Percentiles rank a stretch among this genome's conserved stretches.
Conservation (phyloP, 1,284 basidiomycete species). For the Stygiomarasmius scandens region DNA sequence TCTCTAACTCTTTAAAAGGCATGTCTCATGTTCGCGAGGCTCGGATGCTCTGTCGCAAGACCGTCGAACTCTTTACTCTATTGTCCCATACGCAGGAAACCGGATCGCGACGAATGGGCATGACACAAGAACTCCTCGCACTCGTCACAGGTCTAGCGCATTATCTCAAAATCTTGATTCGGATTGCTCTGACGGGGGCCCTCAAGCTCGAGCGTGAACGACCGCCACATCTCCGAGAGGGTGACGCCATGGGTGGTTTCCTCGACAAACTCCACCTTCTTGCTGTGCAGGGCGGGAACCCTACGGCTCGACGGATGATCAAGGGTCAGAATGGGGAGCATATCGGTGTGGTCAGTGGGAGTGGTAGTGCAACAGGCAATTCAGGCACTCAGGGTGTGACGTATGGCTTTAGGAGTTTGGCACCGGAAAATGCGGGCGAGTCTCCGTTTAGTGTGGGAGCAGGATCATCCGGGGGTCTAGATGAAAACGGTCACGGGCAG, state of each 20-base stretch:
- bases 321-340: constrained; percentile 68
- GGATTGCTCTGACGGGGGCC: constrained; percentile 95
- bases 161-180: constrained; percentile 98
- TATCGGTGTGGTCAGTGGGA: constrained; percentile 27
- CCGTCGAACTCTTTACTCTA: constrained; percentile 97
- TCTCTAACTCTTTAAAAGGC: too few relatives aligned
- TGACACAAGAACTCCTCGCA: constrained; percentile 97
- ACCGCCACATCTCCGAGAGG: constrained; percentile 27
- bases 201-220: constrained; percentile 93
- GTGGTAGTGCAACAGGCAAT: constrained; percentile 47
- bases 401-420: constrained; percentile 88
- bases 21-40: constrained; percentile 99
- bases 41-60: constrained; percentile 97
- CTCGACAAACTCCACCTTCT: constrained; percentile 91
- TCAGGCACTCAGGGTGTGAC: constrained; percentile 78
- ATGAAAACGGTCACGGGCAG: constrained; percentile 30
- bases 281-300: constrained; percentile 86
- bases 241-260: constrained; percentile 86
- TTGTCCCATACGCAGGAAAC: constrained; percentile 96
- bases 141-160: constrained; percentile 98
- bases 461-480: background rate
- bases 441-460: constrained; percentile 63
- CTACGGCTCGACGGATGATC: constrained; percentile 70
- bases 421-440: constrained; percentile 87
- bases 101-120: constrained; percentile 86